A percentile compares a stretch with the other conserved stretches of the same genome.
Evolutionary conservation across 371 early-diverging fungal genomes (phyloP).

Genomic region (Rhizopus sp.): DNA sequence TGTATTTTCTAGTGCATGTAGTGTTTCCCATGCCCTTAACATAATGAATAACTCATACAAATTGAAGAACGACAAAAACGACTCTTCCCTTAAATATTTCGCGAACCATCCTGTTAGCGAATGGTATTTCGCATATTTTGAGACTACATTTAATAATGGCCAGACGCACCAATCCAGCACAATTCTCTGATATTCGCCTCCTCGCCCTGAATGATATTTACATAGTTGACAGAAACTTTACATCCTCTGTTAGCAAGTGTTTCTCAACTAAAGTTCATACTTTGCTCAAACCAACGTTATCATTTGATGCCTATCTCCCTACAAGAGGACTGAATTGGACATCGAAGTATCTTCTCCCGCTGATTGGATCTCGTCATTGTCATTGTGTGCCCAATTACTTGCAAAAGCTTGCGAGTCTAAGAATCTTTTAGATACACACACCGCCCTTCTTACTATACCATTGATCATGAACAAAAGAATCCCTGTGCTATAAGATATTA

Average conservation of each 20-base stretch:
- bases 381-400: slow-evolving; percentile 13
- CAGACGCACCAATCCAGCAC: slow-evolving; percentile 2
- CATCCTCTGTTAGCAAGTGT: slow-evolving; percentile 20
- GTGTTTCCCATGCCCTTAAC: too few relatives aligned
- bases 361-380: slow-evolving; percentile 8
- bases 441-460: slow-evolving; percentile 12
- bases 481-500: slow-evolving; percentile 6
- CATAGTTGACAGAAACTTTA: slow-evolving; percentile 14
- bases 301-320: slow-evolving; percentile 11
- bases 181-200: slow-evolving; percentile 18
- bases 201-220: slow-evolving; percentile 22
- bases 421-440: slow-evolving; percentile 17
- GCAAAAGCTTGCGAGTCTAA: slow-evolving; percentile 8
- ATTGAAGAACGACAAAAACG: not conserved
- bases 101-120: slow-evolving; percentile 5
- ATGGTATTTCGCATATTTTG: slow-evolving; percentile 1
- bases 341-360: slow-evolving; percentile 11
- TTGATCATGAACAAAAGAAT: slow-evolving; percentile 4
- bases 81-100: slow-evolving; percentile 4
- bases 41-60: slow-evolving; percentile 1
- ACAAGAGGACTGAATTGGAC: slow-evolving; percentile 3
- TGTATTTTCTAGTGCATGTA: too few relatives aligned
- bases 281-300: slow-evolving; percentile 14
- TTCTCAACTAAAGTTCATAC: slow-evolving; percentile 11
- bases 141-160: not conserved